Percentiles rank a stretch among this genome's conserved stretches.
These are phyloP conservation scores for Colletotrichum sansevieriae DNA, from an alignment of 2,329 filamentous ascomycete species.

Conservation along the genomic window DNA sequence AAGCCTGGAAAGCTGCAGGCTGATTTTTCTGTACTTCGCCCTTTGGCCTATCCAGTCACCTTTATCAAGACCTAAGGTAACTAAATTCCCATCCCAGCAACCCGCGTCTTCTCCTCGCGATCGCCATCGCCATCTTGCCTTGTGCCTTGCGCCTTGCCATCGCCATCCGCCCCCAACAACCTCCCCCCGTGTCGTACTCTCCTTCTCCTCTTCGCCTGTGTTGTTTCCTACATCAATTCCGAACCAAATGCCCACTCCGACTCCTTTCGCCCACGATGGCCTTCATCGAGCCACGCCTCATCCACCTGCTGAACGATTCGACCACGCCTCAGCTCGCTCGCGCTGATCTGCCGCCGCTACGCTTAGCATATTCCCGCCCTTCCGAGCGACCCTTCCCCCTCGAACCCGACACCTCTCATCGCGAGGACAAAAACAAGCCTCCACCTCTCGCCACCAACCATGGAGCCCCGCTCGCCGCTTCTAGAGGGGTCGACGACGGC, in stretches of 20 bases:
- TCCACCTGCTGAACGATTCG: conserved; percentile 73
- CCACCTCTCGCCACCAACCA: conserved; percentile 41
- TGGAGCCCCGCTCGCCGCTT: conserved; percentile 25
- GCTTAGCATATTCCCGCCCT: conserved; percentile 57
- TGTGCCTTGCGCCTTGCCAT: neutral
- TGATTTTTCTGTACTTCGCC: conserved; percentile 21
- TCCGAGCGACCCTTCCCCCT: conserved; percentile 64
- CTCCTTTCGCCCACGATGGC: conserved; percentile 62
- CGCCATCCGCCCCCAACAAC: conserved; percentile 23
- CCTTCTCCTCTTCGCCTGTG: conserved; percentile 25
- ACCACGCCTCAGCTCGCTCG: conserved; percentile 62
- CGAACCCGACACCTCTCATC: conserved; percentile 62
- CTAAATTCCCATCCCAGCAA: conserved; percentile 11
- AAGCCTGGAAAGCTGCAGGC: conserved; percentile 26
- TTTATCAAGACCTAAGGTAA: neutral
- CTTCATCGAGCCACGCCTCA: conserved; percentile 76
- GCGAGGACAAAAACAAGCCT: conserved; percentile 51
- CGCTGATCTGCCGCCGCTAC: conserved; percentile 67
- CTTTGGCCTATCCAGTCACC: conserved; percentile 15
- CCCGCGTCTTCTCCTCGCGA: conserved; percentile 10
- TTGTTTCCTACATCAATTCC: conserved; percentile 34
- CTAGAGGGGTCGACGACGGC: conserved; percentile 36
- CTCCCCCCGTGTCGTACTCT: conserved; percentile 40
- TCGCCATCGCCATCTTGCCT: conserved; percentile 21
- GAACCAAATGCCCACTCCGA: conserved; percentile 54